These are phyloP conservation scores for Lasiodiplodia theobromae DNA, from an alignment of 2,329 filamentous ascomycete species.

Conservation along the genomic window DNA sequence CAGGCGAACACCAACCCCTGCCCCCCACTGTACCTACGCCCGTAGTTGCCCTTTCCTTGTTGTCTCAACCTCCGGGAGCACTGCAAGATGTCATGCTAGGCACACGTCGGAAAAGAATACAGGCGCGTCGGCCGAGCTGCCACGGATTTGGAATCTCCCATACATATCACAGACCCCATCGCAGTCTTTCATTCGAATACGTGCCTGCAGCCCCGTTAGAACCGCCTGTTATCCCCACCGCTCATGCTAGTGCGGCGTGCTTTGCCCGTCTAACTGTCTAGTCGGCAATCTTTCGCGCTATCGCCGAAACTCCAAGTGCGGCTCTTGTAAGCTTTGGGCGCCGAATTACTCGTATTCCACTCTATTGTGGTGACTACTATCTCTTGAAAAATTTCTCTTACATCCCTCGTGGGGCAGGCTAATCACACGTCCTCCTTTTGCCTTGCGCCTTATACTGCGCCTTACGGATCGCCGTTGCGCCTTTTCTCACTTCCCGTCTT, in stretches of 20 bases:
- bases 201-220: neutral
- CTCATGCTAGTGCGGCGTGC: neutral
- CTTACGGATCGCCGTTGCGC: neutral
- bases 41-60: too few relatives aligned
- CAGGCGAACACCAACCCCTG: neutral
- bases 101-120: neutral
- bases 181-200: conserved; percentile 7
- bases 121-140: conserved; percentile 13
- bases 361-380: neutral
- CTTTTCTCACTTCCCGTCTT: neutral
- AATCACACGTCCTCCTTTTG: neutral
- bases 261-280: neutral
- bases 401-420: neutral
- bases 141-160: neutral
- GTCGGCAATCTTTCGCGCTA: conserved; percentile 1
- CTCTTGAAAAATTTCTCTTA: neutral
- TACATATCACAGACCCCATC: conserved; percentile 9
- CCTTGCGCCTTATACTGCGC: neutral
- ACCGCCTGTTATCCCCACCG: neutral
- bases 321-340: neutral
- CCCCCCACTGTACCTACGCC: neutral
- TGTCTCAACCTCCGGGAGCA: too few relatives aligned
- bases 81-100: neutral
- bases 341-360: conserved; percentile 1
- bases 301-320: conserved; percentile 6